Evolutionary conservation across 2,329 filamentous ascomycete species (phyloP), one percentile per base, ranked within the genome.

Genomic region (Madurella fahalii): DNA sequence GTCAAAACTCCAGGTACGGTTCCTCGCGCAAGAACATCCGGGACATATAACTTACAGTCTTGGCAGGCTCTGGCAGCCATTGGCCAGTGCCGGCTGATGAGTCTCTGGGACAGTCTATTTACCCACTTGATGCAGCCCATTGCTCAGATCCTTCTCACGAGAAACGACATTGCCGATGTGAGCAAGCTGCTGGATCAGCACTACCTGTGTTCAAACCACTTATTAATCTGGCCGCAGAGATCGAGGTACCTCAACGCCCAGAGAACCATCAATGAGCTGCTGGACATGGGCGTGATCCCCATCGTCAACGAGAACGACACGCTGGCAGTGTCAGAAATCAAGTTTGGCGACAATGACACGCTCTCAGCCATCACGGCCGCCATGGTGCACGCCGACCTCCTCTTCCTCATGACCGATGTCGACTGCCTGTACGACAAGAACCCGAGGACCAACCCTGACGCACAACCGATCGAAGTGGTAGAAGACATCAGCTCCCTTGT

Each of bases 301-400:
- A 96, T 99, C 65, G 94, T 99, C 60, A 99, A 99, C 67, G 94
- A 99, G 74, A 99, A 99, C 71, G 94, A 99, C 71, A 99, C 94
- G 2, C 76, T 99, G 52, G 90, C 92, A 20, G 94, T 99, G 61
- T 89, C 93, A 43, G 94, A 99, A 80, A 99, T 99, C 75, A 97
- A 97, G 77, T 99, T 99, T 68, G 94, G 94, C 62, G 94, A 99
- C 77, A 99, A 99, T 65, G 94, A 99, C 71, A 99, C 94, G 1
- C 78, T 99, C 45, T 96, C 91, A 12, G 94, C 94, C 54, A 96
- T 99, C 64, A 96, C 94, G 0, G 90, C 94, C 1, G 94, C 89
- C 62, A 97, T 97, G 91, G 89, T 97, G 17, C 90, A 96, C 66
- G 94, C 94, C 48, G 92, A 99, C 67, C 90, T 96, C 65, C 80